These are phyloP conservation scores for Kickxella alabastrina DNA, from an alignment of 192 early-diverging fungal genomes.

Conservation along the genomic window DNA sequence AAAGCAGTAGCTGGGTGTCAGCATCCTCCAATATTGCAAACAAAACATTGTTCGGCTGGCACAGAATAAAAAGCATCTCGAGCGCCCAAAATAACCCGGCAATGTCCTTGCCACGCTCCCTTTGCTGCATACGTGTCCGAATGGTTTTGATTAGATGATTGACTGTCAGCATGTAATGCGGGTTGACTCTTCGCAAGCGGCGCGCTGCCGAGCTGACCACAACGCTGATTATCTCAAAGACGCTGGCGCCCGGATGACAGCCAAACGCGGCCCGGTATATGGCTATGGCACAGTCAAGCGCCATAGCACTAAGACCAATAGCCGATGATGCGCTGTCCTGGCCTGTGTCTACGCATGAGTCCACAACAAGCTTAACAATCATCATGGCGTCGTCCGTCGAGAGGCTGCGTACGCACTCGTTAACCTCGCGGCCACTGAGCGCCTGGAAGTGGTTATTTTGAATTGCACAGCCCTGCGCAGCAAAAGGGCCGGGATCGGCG, in stretches of 20 bases:
- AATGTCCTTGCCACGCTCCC: not conserved
- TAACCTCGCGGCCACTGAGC: not conserved
- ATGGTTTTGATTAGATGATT: constrained; percentile 6
- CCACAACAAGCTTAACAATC: constrained; percentile 7
- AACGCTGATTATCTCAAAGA: not conserved
- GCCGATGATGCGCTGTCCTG: not conserved
- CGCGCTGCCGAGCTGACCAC: not conserved
- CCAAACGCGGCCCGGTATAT: constrained; percentile 1
- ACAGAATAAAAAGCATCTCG: constrained; percentile 29
- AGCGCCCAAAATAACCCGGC: constrained; percentile 40
- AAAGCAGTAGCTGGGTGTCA: constrained; percentile 15
- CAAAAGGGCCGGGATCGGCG: constrained; percentile 5
- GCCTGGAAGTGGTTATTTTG: too few species aligned
- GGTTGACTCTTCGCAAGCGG: not conserved
- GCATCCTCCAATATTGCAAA: not conserved
- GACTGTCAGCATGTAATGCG: not conserved
- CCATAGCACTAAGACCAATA: constrained; percentile 5
- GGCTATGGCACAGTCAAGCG: not conserved
- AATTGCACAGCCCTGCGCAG: not conserved
- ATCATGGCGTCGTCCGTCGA: constrained; percentile 24
- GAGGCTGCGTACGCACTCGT: constrained; percentile 1
- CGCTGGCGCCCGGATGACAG: too few species aligned
- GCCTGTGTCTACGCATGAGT: not conserved
- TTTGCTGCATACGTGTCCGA: not conserved
- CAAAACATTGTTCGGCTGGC: not conserved